Evolutionary conservation across 2,329 filamentous ascomycete species (phyloP).

Genomic region (Endoconidiophora polonica): DNA sequence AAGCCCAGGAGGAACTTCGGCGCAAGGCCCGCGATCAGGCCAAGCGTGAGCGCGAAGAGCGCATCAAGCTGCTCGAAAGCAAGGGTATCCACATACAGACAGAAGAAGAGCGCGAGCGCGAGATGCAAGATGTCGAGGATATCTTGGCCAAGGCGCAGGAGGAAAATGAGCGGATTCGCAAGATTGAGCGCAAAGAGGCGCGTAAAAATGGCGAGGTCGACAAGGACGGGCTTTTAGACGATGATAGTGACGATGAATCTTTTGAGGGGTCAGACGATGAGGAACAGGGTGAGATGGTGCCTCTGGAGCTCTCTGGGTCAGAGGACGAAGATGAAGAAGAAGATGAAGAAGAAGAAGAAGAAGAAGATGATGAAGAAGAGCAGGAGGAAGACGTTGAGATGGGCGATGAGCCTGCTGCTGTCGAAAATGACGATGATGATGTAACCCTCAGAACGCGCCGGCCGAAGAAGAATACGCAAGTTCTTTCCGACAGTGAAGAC

Average conservation of each 20-base stretch:
- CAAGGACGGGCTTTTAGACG: slow-evolving; percentile 37
- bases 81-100: slow-evolving; percentile 73
- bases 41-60: slow-evolving; percentile 56
- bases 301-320: slow-evolving; percentile 29
- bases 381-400: slow-evolving; percentile 24
- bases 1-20: slow-evolving; percentile 52
- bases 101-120: slow-evolving; percentile 67
- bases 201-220: slow-evolving; percentile 35
- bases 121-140: slow-evolving; percentile 73
- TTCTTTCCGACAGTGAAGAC: slow-evolving; percentile 53
- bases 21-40: slow-evolving; percentile 67
- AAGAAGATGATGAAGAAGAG: slow-evolving; percentile 23
- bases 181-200: slow-evolving; percentile 55
- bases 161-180: slow-evolving; percentile 64
- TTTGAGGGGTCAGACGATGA: slow-evolving; percentile 28
- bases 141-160: slow-evolving; percentile 69
- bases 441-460: slow-evolving; percentile 30
- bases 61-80: slow-evolving; percentile 57
- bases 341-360: slow-evolving; percentile 22
- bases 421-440: slow-evolving; percentile 23
- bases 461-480: slow-evolving; percentile 32
- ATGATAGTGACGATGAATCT: slow-evolving; percentile 38
- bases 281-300: slow-evolving; percentile 21
- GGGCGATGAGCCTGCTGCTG: slow-evolving; percentile 22
- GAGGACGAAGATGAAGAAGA: slow-evolving; percentile 24